phyloP scores from a whole-genome alignment of 2,329 filamentous ascomycete species.

The Penicillium vulpinum region DNA sequence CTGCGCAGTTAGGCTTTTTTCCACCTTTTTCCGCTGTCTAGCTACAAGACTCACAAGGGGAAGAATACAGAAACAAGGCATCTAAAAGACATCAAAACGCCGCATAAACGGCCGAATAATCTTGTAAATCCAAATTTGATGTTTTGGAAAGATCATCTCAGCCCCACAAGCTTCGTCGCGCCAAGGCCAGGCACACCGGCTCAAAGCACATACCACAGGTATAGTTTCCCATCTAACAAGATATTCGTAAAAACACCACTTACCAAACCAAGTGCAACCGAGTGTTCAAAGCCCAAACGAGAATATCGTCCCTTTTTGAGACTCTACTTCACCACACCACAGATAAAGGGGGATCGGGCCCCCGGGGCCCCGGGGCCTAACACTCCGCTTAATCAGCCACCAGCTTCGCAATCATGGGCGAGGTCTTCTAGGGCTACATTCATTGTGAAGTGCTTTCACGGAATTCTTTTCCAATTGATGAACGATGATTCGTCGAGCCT shows the following conservation, averaged over 20 bases:
- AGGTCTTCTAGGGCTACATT: not conserved
- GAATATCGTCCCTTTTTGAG: not conserved
- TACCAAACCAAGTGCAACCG: no score
- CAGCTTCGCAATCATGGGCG: not conserved
- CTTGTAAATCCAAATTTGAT: not conserved
- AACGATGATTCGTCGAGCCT: not conserved
- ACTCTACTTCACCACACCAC: no score
- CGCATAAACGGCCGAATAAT: no score
- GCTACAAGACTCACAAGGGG: no score
- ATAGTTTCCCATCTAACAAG: not conserved
- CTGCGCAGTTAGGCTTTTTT: no score
- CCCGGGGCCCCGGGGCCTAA: not conserved
- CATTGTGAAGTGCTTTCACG: not conserved
- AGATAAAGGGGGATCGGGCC: not conserved
- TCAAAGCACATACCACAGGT: not conserved
- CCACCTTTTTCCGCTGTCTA: no score
- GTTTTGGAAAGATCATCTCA: not conserved
- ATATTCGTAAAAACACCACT: not conserved
- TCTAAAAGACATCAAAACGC: no score
- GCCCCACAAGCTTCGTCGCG: not conserved
- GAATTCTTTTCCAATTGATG: not conserved
- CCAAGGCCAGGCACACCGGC: not conserved
- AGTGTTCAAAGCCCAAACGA: not conserved
- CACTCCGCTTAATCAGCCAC: conserved; percentile 3
- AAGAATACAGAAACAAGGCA: no score